These are phyloP conservation scores for Ceratonia siliqua DNA, from an alignment of 306 rosid species.

Conservation along the genomic window DNA sequence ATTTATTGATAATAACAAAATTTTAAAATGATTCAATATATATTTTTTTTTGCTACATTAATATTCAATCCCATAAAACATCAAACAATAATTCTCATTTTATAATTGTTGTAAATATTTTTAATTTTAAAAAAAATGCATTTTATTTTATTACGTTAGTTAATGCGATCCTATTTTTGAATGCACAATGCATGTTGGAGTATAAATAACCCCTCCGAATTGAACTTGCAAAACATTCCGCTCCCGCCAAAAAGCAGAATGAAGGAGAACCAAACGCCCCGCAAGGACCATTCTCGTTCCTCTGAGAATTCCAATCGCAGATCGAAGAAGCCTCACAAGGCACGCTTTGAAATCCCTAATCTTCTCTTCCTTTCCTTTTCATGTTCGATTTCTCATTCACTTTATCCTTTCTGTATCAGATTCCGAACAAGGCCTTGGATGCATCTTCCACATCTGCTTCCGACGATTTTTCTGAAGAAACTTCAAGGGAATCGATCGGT, in stretches of 20 bases:
- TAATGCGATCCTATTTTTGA: too few relatives aligned
- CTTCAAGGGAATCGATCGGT: background rate
- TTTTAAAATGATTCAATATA: too few relatives aligned
- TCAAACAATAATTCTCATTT: too few relatives aligned
- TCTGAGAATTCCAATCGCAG: slow-evolving; percentile 32
- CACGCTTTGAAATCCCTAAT: background rate
- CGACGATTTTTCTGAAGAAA: slow-evolving; percentile 5
- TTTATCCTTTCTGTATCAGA: slow-evolving; percentile 9
- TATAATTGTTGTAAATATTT: too few relatives aligned
- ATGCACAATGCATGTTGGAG: background rate
- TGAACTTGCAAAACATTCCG: background rate
- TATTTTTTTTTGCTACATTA: too few relatives aligned
- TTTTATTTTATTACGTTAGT: too few relatives aligned
- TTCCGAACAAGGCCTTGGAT: slow-evolving; percentile 29
- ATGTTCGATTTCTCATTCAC: background rate
- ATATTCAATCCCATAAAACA: too few relatives aligned
- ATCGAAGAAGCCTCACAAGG: slow-evolving; percentile 14
- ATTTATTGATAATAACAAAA: too few relatives aligned
- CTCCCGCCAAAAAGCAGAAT: slow-evolving; percentile 24
- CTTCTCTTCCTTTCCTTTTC: background rate
- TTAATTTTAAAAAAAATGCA: too few relatives aligned
- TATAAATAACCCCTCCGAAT: background rate
- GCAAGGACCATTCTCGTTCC: slow-evolving; percentile 27
- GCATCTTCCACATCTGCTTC: slow-evolving; percentile 23
- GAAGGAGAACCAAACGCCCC: slow-evolving; percentile 24